Base-by-base conservation (phyloP, 2,329 filamentous ascomycete genomes). In the Verticillium nubilum region DNA sequence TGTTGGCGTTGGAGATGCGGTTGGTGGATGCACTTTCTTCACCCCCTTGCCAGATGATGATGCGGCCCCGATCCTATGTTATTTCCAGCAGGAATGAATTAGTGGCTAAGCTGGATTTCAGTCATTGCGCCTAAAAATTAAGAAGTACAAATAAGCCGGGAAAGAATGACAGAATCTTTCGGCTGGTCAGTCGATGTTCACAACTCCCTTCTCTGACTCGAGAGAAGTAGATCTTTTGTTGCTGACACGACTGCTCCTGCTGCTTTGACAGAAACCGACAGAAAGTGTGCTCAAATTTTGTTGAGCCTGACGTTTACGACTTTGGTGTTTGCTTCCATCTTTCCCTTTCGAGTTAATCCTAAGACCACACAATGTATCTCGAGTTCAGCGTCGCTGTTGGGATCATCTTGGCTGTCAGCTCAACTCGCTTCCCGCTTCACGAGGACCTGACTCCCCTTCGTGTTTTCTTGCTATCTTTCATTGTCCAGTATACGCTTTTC, bases 401-500 rank as follows among this genome's bases (percentile, higher is more conserved):
- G 25, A 25, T 56, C n/a, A 17, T 56, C 25, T 19, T 35, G 6
- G 35, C 33, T 4, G 35, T 26, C 5, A 19, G 13, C 54, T 56
- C 54, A 17, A 28, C 26, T 27, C 33, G 26, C 6, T n/a, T 47
- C 13, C 9, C 19, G 19, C 25, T 56, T 4, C 33, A 25, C 13
- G n/a, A 17, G 7, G 54, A 27, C 23, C 25, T 56, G 23, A 47
- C 35, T 13, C 54, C 54, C 17, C 35, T 56, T 3, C 35, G 54
- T 19, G 35, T 56, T 15, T 37, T 56, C 28, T 1, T 58, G n/a
- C 3, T 52, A 42, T 3, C 10, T n/a, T n/a, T 35, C 37, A 1
- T 26, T 25, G n/a, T 58, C 4, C 61, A 57, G 27, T 56, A 59
- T 15, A n/a, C 62, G 13, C 2, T 69, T 5, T 28, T 70, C 58